phyloP scores from a whole-genome alignment of 129 eudicot genomes.

The Centrapalus pauciflorus region DNA sequence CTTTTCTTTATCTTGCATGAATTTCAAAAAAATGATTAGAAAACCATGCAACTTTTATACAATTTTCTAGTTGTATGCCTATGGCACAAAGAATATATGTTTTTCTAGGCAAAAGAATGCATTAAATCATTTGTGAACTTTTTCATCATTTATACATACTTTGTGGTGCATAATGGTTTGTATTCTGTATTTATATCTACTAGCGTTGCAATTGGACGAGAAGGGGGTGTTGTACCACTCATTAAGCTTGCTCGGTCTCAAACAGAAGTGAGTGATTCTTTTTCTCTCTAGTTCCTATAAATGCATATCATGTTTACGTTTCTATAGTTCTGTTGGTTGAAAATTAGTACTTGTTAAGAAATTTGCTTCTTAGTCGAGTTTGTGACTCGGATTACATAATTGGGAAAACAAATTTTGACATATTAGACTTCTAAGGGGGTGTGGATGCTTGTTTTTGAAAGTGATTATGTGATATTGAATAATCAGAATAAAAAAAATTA shows the following conservation, averaged over 20 bases:
- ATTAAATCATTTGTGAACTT: background rate
- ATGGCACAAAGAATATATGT: background rate
- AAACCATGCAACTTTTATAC: background rate
- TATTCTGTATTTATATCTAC: constrained; percentile 17
- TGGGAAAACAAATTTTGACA: too few species aligned
- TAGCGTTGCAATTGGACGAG: constrained; percentile 95
- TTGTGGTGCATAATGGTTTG: constrained; percentile 1
- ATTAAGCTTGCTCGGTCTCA: constrained; percentile 72
- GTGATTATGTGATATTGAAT: too few species aligned
- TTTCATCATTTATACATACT: constrained; percentile 3
- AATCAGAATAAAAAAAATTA: too few species aligned
- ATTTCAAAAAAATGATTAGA: background rate
- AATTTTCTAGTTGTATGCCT: background rate
- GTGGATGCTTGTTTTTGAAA: too few species aligned
- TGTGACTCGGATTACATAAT: background rate
- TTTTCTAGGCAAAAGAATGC: background rate
- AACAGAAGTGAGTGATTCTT: constrained; percentile 50
- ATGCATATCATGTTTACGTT: background rate
- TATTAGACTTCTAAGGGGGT: too few species aligned
- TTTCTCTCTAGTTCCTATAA: constrained; percentile 10
- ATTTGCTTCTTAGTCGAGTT: background rate
- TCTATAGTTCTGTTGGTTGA: background rate
- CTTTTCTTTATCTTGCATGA: background rate
- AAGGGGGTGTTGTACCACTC: constrained; percentile 97
- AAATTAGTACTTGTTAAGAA: background rate